Evolutionary conservation across 2,329 filamentous ascomycete species (phyloP).

Genomic region (Xylaria multiplex): DNA sequence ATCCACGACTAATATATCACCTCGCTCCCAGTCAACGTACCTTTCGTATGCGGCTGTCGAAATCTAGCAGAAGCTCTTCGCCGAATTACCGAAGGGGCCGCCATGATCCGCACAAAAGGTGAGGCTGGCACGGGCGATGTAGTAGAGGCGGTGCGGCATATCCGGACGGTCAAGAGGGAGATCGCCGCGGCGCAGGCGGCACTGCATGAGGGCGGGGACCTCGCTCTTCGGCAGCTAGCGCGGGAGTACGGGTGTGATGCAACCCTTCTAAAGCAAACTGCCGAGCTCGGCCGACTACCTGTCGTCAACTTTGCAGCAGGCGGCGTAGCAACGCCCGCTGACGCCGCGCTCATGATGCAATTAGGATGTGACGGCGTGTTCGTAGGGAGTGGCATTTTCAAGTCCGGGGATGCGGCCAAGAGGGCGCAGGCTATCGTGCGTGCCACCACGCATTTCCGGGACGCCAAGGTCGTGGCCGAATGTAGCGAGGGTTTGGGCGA

Average conservation of each 20-base stretch:
- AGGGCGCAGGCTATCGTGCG: conserved; percentile 94
- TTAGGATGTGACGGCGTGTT: conserved; percentile 98
- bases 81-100: conserved; percentile 90
- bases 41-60: conserved; percentile 96
- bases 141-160: conserved; percentile 95
- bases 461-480: conserved; percentile 85
- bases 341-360: conserved; percentile 98
- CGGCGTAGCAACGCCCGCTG: conserved; percentile 98
- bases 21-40: conserved; percentile 66
- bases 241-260: conserved; percentile 84
- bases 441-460: conserved; percentile 89
- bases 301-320: conserved; percentile 98
- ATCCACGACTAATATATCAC: conserved; percentile 3
- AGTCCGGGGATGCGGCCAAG: conserved; percentile 89
- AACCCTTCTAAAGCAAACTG: conserved; percentile 84
- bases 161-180: conserved; percentile 86
- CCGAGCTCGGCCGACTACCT: conserved; percentile 85
- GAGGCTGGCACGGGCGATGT: conserved; percentile 98
- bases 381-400: conserved; percentile 97
- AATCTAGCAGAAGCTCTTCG: conserved; percentile 93
- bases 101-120: conserved; percentile 99
- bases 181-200: conserved; percentile 84
- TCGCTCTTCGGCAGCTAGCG: conserved; percentile 74
- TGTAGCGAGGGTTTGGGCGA: conserved; percentile 91
- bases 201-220: conserved; percentile 64